These are phyloP conservation scores for Ganoderma resinaceum DNA, from an alignment of 1,284 basidiomycete genomes.

Conservation along the genomic window DNA sequence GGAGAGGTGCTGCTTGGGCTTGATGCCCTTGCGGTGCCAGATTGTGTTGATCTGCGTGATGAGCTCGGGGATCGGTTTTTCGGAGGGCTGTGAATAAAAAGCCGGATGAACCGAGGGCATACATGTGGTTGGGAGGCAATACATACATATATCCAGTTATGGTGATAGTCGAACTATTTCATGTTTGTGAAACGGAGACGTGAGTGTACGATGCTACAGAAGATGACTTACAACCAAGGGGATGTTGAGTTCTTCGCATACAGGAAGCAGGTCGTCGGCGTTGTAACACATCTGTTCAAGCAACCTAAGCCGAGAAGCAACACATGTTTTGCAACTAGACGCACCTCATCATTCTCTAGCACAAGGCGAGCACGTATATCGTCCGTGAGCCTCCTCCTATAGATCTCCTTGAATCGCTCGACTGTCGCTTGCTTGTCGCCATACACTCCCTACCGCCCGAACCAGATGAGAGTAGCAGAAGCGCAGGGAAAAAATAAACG, in stretches of 20 bases:
- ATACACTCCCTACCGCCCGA: slow-evolving; percentile 69
- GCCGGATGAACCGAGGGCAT: slow-evolving; percentile 21
- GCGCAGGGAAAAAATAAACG: slow-evolving; percentile 4
- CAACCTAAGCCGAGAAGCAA: neutral
- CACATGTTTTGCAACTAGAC: neutral
- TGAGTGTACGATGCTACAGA: neutral
- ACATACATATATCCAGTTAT: slow-evolving; percentile 68
- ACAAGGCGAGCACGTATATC: slow-evolving; percentile 80
- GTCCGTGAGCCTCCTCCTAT: slow-evolving; percentile 62
- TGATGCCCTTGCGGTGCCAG: slow-evolving; percentile 78
- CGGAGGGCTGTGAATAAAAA: slow-evolving; percentile 50
- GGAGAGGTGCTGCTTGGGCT: slow-evolving; percentile 89
- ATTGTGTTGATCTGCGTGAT: slow-evolving; percentile 79
- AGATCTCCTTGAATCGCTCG: slow-evolving; percentile 76
- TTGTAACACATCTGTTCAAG: slow-evolving; percentile 83
- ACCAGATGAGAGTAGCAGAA: neutral
- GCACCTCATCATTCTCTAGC: slow-evolving; percentile 90
- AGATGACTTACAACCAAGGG: slow-evolving; percentile 68
- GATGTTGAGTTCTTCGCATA: slow-evolving; percentile 84
- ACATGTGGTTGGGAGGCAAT: too few relatives aligned
- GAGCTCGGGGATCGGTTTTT: slow-evolving; percentile 62
- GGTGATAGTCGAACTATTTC: slow-evolving; percentile 70
- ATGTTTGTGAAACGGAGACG: neutral
- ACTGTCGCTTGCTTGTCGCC: slow-evolving; percentile 80
- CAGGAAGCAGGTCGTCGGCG: slow-evolving; percentile 83